Evolutionary conservation across 2,329 filamentous ascomycete genomes (phyloP), one percentile per base, ranked within the genome.

Genomic region (Trichophaea hybrida): DNA sequence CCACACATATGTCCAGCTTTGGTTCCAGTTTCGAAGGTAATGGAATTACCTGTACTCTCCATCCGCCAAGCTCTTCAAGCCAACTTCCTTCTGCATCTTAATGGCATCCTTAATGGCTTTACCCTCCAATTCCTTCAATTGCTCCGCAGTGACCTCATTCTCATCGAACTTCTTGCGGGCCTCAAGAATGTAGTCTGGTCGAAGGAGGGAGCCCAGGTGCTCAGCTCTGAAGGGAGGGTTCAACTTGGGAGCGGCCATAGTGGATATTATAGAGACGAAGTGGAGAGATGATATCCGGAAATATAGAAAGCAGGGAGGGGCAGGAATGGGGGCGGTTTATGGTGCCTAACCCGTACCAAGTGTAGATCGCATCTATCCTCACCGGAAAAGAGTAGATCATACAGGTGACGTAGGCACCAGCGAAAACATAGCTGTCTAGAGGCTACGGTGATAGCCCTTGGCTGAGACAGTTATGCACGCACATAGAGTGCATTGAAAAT

Each of bases 121-220:
- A 68, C 83, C 79, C 72, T 90, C 85, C 31, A 84, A 72, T 1
- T 75, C 74, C 1, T 74, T 74, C 7, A 89, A 77, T 61, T 83
- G 77, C n/a, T 78, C 74, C 54, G 75, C 69, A 6, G 75, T 73
- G 46, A 77, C 70, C 65, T 78, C 73, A 60, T 80, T 79, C 58
- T 80, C 78, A 64, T 83, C 75, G 61, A 77, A 71, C 69, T 78
- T 70, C 65, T 76, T 74, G 71, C 84, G 76, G 52, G 79, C 78
- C 51, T 80, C 74, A 12, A 85, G 75, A 32, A 88, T 77, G 55
- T 77, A 73, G 56, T 80, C 71, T 0, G 84, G 83, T 35, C 84
- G 81, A 60, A 87, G 78, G 35, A 88, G 75, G 12, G 83, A 86
- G 54, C 84, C 84, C 62, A 86, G 77, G 65, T 88, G 84, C 72